These are phyloP conservation scores for Mrakiaceae sp. DNA, from an alignment of 1,284 basidiomycete genomes.

Conservation along the genomic window DNA sequence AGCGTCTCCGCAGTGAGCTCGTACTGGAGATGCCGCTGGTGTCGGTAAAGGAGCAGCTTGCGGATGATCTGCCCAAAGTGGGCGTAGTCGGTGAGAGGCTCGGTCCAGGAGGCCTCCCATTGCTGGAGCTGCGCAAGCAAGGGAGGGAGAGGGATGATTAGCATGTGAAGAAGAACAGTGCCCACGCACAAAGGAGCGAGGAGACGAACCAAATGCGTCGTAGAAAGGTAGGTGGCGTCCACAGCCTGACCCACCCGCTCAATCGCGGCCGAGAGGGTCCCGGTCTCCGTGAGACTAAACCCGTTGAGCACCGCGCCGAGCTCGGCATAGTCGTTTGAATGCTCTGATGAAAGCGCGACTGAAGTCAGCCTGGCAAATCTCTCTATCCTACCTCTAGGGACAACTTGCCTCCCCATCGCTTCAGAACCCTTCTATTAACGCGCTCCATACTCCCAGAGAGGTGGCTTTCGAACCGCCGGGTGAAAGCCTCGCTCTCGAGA, in stretches of 20 bases:
- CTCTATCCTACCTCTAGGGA: neutral
- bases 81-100: constrained; percentile 89
- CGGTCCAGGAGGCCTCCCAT: constrained; percentile 84
- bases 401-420: constrained; percentile 75
- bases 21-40: constrained; percentile 96
- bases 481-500: constrained; percentile 91
- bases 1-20: constrained; percentile 91
- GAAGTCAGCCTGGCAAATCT: neutral
- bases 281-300: constrained; percentile 77
- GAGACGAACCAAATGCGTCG: constrained; percentile 62
- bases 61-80: constrained; percentile 94
- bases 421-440: constrained; percentile 78
- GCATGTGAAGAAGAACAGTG: neutral
- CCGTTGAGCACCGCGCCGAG: constrained; percentile 92
- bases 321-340: constrained; percentile 82
- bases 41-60: constrained; percentile 82
- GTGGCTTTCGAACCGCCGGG: constrained; percentile 88
- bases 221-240: constrained; percentile 86
- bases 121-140: constrained; percentile 59
- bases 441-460: constrained; percentile 88
- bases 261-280: constrained; percentile 60
- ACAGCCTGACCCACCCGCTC: constrained; percentile 92
- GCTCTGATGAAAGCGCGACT: constrained; percentile 42
- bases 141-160: neutral
- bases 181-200: neutral